Evolutionary conservation across 179 eudicot genomes (phyloP), one percentile per base, ranked within the genome.

Genomic region (Actinidia arguta): DNA sequence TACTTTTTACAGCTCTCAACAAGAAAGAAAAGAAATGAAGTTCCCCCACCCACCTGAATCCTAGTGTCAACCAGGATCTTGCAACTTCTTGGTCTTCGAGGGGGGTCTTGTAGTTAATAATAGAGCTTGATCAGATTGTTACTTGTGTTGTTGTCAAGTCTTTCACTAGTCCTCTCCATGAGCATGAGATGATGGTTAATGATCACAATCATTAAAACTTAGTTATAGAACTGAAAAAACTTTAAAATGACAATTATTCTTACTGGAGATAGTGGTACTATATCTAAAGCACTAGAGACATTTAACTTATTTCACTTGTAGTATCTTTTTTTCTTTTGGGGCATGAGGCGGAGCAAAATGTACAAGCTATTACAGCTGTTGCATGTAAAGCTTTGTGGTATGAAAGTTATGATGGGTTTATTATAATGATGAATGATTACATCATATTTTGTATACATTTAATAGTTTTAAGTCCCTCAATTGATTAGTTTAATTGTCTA

Each of bases 181-280:
- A 70, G 74, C 74, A n/a, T n/a, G n/a, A n/a, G n/a, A 46, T 70
- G 52, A 70, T 20, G 74, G 74, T 70, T 52, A 70, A 46, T 70
- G 74, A 70, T 70, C 74, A 70, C 74, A 70, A 70, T 70, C 74
- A 70, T 70, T 70, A 44, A 70, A 11, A 70, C 18, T 39, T 48
- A 48, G 25, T n/a, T 46, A n/a, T 24, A 46, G 27, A 6, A 44
- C 12, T 14, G 42, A 42, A 18, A 27, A 46, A 8, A 70, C 4
- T 36, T 7, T 39, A 67, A 67, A 36, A 47, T 18, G 20, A 22
- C 22, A 70, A 22, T 25, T 16, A 69, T 24, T 42, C 73, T 69
- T 69, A 0, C 73, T 42, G 24, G 24, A 69, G 12, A 66, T 8
- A 69, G 51, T 69, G 70, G 44, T 31, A 64, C 73, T 69, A 69